phyloP scores from a whole-genome alignment of 2,329 filamentous ascomycete species.

The Keithomyces neogunnii region DNA sequence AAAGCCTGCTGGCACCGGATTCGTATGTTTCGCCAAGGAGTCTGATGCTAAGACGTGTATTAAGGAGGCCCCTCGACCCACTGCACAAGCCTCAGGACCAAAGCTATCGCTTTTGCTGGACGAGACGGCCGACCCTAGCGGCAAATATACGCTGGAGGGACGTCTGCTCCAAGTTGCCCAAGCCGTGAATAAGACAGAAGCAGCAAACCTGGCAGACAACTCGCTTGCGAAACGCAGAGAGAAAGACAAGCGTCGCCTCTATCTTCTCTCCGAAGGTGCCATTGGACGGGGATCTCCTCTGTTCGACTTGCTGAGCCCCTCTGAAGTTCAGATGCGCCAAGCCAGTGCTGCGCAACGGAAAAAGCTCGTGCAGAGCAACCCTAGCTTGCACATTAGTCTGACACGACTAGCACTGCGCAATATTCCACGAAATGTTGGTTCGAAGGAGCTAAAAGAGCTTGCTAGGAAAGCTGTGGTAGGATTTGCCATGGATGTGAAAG shows the following conservation, averaged over 20 bases:
- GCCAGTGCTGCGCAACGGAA: conserved; percentile 81
- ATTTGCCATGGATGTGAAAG: conserved; percentile 84
- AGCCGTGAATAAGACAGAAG: conserved; percentile 78
- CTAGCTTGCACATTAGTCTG: conserved; percentile 77
- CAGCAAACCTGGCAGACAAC: conserved; percentile 63
- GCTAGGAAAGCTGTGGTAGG: conserved; percentile 89
- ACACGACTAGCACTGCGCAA: conserved; percentile 90
- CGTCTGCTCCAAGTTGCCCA: conserved; percentile 77
- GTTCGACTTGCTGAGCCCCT: conserved; percentile 65
- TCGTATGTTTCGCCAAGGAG: conserved; percentile 80
- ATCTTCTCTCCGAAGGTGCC: conserved; percentile 77
- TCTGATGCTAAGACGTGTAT: conserved; percentile 72
- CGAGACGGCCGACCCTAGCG: conserved; percentile 70
- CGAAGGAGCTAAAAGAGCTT: conserved; percentile 84
- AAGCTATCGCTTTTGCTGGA: conserved; percentile 84
- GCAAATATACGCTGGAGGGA: conserved; percentile 83
- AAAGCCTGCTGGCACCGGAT: conserved; percentile 83
- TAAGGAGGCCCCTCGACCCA: conserved; percentile 58
- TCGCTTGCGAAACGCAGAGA: conserved; percentile 56
- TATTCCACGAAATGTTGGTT: conserved; percentile 71
- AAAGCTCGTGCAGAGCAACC: conserved; percentile 84
- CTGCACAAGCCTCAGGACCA: conserved; percentile 36
- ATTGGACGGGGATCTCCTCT: conserved; percentile 71
- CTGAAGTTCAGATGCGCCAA: conserved; percentile 82
- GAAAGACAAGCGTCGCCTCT: conserved; percentile 84